Evolutionary conservation across 116 monocot genomes (phyloP), one percentile per base, ranked within the genome.

Genomic region (Thalassia testudinum): DNA sequence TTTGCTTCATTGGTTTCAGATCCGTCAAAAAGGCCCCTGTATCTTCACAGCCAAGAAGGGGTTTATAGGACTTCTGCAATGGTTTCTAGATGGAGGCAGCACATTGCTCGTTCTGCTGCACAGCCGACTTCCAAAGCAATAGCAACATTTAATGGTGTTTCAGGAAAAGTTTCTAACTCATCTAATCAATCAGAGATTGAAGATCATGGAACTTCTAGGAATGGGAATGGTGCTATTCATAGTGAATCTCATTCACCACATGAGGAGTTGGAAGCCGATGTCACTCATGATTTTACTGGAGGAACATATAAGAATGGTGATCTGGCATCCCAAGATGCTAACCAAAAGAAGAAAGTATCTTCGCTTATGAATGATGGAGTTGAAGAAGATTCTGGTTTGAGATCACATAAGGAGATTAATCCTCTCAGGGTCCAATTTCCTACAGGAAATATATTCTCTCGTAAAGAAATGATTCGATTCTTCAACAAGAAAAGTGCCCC

Each of bases 21-120:
- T 67, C 42, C 68, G 16, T 71, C 37, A 22, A 85, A 59, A 47
- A 74, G 57, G 54, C 85, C 82, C 18, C 47, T 97, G 60, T 97
- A 97, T 77, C 75, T 97, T 19, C 89, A 89, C 67, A 73, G 82
- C 59, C 71, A 82, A 42, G 97, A 85, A 79, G 97, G 97, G 43
- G 75, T 89, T 52, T 63, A 62, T 27, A 65, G 97, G 65, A 79
- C 97, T 51, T 88, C 82, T 66, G 97, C 81, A 42, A 97, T 85
- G 89, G 79, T 97, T 53, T 88, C 97, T 20, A 84, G 85, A 71
- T 97, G 97, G 97, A 79, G 65, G 56, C 97, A 85, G 34, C 71
- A 64, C 54, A 53, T 69, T 56, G 29, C 79, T 49, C 77, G 79
- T 37, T 58, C 69, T 25, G 29, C 53, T 29, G 49, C 56, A 52